Base-by-base conservation (phyloP, 352 stramenopile genomes). In the Peronospora destructor region DNA sequence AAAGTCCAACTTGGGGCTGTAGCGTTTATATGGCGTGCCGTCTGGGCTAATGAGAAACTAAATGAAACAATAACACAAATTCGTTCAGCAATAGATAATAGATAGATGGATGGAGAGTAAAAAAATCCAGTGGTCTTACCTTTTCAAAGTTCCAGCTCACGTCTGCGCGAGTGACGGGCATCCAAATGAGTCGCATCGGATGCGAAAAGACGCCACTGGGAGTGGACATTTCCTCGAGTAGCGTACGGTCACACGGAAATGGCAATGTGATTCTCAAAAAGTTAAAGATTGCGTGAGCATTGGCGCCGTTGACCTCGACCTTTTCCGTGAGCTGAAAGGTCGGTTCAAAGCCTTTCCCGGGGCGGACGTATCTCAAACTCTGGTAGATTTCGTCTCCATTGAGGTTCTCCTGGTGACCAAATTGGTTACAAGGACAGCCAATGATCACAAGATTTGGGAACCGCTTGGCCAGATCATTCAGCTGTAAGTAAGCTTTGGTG, bases 111-210 rank as follows among this genome's bases (percentile, higher is more conserved):
- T 4, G 0, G 23, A 26, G 2, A 26, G 2, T 26, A 6, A 16
- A 38, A 38, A 0, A 4, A 0, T 6, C 40, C 7, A n/a, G 11
- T 19, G 2, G 0, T 10, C 28, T 0, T 13, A 86, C 75, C 73
- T 90, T 87, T 56, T 90, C 78, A 65, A 90, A 90, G 57, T 87
- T 90, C 78, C 78, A 90, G 56, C 73, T 86, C 12, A 90, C 64
- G 37, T 90, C 78, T 57, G 76, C 71, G 26, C 78, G 76, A 34
- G 78, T 87, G 32, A 90, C 73, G 16, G 78, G 78, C 78, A 90
- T 90, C 78, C 78, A 90, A 39, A 87, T 86, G 53, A 90, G 73
- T 12, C 76, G 78, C 78, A 90, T 90, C 10, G 76, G 78, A 58
- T 87, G 76, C 32, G 73, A 85, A 59, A 87, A 90, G 32, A 87